phyloP scores from a whole-genome alignment of 2,329 filamentous ascomycete genomes.

The Knufia fluminis region DNA sequence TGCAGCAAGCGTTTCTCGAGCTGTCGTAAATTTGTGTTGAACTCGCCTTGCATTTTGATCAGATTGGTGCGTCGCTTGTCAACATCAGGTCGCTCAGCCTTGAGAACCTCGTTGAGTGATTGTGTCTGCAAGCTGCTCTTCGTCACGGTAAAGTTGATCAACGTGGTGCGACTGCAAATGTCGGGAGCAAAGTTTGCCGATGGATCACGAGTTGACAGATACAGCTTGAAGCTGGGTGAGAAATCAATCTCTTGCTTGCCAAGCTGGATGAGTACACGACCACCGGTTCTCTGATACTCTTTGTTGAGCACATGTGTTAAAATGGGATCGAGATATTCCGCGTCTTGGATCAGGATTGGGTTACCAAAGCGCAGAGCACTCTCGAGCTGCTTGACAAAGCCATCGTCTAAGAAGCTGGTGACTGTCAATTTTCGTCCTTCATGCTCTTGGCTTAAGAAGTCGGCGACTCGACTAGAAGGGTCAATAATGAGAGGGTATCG shows the following conservation, averaged over 20 bases:
- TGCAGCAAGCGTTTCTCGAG: conserved; percentile 90
- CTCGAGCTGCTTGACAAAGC: conserved; percentile 95
- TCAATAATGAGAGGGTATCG: conserved; percentile 97
- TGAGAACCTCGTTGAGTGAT: conserved; percentile 92
- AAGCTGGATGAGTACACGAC: conserved; percentile 93
- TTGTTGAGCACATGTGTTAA: conserved; percentile 99
- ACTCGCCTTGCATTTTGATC: conserved; percentile 97
- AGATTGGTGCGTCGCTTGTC: conserved; percentile 93
- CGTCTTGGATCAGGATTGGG: conserved; percentile 95
- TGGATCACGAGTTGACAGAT: conserved; percentile 88
- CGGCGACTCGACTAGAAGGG: conserved; percentile 85
- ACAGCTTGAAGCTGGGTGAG: conserved; percentile 90
- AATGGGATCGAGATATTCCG: conserved; percentile 91
- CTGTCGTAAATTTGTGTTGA: conserved; percentile 94
- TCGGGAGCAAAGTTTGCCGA: conserved; percentile 93
- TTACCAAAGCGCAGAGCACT: conserved; percentile 96
- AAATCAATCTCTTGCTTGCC: conserved; percentile 99
- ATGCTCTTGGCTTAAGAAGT: conserved; percentile 91
- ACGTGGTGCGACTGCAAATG: conserved; percentile 94
- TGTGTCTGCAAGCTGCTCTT: conserved; percentile 98
- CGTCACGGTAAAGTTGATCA: conserved; percentile 98
- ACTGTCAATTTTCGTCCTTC: conserved; percentile 89
- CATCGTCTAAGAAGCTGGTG: conserved; percentile 95
- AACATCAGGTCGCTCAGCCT: conserved; percentile 93
- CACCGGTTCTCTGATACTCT: conserved; percentile 97